Evolutionary conservation across 2,329 filamentous ascomycete species (phyloP), one percentile per base, ranked within the genome.

Genomic region (Aspergillus felis): DNA sequence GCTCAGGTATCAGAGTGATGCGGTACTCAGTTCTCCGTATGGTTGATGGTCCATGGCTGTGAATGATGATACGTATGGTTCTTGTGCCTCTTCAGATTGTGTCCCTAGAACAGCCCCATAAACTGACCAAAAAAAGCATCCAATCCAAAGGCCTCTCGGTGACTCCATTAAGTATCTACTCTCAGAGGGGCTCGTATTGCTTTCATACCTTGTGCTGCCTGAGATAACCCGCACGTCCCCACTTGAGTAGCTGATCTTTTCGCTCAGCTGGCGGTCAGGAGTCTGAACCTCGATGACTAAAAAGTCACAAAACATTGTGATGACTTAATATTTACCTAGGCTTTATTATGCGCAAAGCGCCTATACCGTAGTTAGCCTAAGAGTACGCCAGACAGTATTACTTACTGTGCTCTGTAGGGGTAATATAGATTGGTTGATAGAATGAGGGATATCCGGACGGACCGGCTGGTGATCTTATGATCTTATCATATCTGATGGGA

Each of bases 401-500:
- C 14, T 35, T 3, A 17, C 32, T 35, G 32, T 35, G 32, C 5
- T 35, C 14, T 35, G 32, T 17, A 35, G 12, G 29, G 28, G 28
- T 29, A 29, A 12, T 29, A 10, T 12, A 29, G 28, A 29, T 29
- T 29, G 28, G 10, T 12, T 29, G 10, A 12, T 29, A 29, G 28
- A 4, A 12, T 29, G 28, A 12, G 28, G 28, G 28, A 29, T 17
- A 35, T 35, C 14, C 32, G 4, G 32, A 25, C 42, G 22, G 22
- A 24, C 42, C 32, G 14, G 44, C n/a, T 4, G n/a, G 41, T 51
- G 48, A 48, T 53, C 60, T 60, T 56, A 48, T 59, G 59, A 65
- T 64, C 62, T 66, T 65, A 66, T 66, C 63, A 65, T 65, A 64
- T 65, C 64, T 62, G 63, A 65, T 65, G 59, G 8, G 17, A 53